phyloP scores from a whole-genome alignment of 2,329 filamentous ascomycete species.

The Eurotiales sp. region DNA sequence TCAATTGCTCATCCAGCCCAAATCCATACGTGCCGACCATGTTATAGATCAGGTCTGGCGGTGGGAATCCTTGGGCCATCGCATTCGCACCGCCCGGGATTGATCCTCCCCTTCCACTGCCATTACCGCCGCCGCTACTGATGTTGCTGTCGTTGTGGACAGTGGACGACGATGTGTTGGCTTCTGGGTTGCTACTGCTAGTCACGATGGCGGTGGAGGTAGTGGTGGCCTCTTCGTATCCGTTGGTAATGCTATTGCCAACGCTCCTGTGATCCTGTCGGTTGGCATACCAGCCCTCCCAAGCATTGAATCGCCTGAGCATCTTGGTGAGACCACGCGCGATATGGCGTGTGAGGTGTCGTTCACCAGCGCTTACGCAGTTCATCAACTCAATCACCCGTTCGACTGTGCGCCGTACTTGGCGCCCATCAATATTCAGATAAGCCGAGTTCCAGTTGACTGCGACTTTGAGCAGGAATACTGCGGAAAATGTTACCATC shows the following conservation, averaged over 20 bases:
- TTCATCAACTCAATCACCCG: conserved; percentile 39
- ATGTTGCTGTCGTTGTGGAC: not conserved
- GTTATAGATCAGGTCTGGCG: conserved; percentile 39
- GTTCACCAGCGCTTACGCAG: conserved; percentile 39
- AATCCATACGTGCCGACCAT: conserved; percentile 44
- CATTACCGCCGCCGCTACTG: not conserved
- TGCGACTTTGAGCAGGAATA: conserved; percentile 44
- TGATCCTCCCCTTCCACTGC: conserved; percentile 18
- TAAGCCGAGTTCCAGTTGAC: conserved; percentile 43
- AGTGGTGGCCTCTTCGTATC: not conserved
- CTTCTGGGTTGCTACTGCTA: not conserved
- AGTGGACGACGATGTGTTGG: not conserved
- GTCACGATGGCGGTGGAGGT: not conserved
- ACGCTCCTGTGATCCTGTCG: not conserved
- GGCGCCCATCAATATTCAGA: conserved; percentile 36
- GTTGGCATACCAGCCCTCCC: conserved; percentile 31
- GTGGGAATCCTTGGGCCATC: conserved; percentile 39
- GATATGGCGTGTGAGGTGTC: conserved; percentile 40
- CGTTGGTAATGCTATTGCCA: not conserved
- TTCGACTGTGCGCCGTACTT: conserved; percentile 37
- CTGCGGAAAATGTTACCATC: conserved; percentile 45
- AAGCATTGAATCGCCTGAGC: conserved; percentile 39
- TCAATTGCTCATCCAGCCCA: conserved; percentile 38
- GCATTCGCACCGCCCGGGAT: conserved; percentile 40
- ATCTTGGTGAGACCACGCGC: conserved; percentile 40